Conservation (phyloP, 192 early-diverging fungal genomes). For the Rhizophagus clarus region DNA sequence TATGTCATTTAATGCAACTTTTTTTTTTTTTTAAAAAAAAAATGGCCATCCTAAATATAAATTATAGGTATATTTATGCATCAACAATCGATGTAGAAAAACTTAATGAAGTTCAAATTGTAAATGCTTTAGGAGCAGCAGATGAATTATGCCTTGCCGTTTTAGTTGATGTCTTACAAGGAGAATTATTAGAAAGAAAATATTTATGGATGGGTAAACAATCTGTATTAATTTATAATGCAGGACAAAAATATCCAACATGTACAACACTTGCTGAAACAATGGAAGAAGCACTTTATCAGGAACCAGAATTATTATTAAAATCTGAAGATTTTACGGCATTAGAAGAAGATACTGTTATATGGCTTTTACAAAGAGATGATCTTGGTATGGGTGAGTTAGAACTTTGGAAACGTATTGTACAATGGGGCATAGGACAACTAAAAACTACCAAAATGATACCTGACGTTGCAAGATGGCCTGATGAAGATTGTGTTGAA, state of each 20-base stretch:
- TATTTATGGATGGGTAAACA: slow-evolving; percentile 15
- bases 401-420: slow-evolving; percentile 15
- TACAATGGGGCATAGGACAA: slow-evolving; percentile 19
- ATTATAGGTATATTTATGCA: slow-evolving; percentile 14
- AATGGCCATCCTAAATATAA: too few relatives aligned
- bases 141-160: slow-evolving; percentile 10
- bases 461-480: slow-evolving; percentile 5
- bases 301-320: slow-evolving; percentile 25
- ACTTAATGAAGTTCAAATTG: slow-evolving; percentile 20
- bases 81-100: slow-evolving; percentile 4
- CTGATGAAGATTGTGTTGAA: slow-evolving; percentile 4
- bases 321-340: slow-evolving; percentile 1
- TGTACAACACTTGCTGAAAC: neutral
- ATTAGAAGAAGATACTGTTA: slow-evolving; percentile 12
- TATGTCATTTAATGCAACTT: neutral
- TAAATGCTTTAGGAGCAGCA: slow-evolving; percentile 16
- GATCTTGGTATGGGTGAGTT: slow-evolving; percentile 9
- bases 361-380: slow-evolving; percentile 15
- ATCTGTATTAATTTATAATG: slow-evolving; percentile 27
- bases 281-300: slow-evolving; percentile 13
- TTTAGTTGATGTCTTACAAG: slow-evolving; percentile 15
- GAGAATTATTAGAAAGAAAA: slow-evolving; percentile 5
- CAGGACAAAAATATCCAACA: slow-evolving; percentile 17
- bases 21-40: neutral
- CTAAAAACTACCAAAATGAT: neutral